Evolutionary conservation across 2,329 filamentous ascomycete genomes (phyloP), one percentile per base, ranked within the genome.

Genomic region (Drechslerella dactyloides): DNA sequence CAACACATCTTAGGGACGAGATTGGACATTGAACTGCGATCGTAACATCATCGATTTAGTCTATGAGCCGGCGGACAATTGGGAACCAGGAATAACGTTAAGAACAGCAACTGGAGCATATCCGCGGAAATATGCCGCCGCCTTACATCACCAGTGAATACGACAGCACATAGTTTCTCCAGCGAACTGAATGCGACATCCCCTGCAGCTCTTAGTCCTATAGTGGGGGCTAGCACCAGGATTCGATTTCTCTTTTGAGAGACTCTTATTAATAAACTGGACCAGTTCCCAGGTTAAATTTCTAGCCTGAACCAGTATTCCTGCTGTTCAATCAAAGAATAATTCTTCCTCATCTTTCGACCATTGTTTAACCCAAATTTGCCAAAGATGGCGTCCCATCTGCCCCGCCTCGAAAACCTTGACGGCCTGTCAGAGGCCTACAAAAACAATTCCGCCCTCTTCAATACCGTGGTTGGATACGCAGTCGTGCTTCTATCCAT

Each of bases 371-470:
- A 53, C 11, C 21, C 13, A 27, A 30, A 23, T 8, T 42, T 33
- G 30, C 46, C 24, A 40, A 69, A 56, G 51, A 70, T 70, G 66
- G 59, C 66, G 13, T 65, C 60, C 19, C 54, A 72, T 35, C 23
- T 65, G 21, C 60, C 60, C 27, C 60, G 60, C 42, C 23, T 72
- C 35, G 60, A 72, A 21, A 61, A 56, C 30, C 33, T 72, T 10
- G 68, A 72, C 48, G 27, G 37, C 1, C 15, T 72, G 17, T 72
- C 60, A 4, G 68, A 72, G 4, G 19, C 65, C 19, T 65, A 60
- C 56, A 72, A 61, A 27, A 50, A 72, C 40, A 33, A 72, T 19
- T 17, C 55, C 40, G 44, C 55, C 48, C 13, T 61, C 1, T 61
- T 72, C 50, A 65, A 60, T 51, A 27, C 48, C 33, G 48, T 54